Evolutionary conservation across 257 asterid genomes (phyloP), one percentile per base, ranked within the genome.

Genomic region (Solanum microdontum): DNA sequence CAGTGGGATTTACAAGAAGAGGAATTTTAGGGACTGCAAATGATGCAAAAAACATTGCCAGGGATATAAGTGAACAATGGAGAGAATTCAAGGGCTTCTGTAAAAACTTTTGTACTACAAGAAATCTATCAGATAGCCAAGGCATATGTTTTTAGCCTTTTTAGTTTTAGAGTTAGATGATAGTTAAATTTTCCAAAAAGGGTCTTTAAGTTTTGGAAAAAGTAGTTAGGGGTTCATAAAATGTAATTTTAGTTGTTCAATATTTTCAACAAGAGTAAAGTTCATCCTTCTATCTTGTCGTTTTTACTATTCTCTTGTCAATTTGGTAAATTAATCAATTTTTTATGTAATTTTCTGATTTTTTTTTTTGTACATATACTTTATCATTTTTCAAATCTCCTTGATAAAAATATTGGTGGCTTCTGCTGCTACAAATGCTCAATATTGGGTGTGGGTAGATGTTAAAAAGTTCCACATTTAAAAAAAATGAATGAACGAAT

Each of bases 1-100:
- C 93, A 55, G 99, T 93, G 3, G 99, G 99, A 85, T 95, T 97
- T 92, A 94, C 99, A 15, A 90, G 94, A 90, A 91, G 96, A 89
- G 99, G 99, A 0, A 93, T 96, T 3, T 96, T 94, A 2, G 99
- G 99, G 21, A 92, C 98, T 1, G 90, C 97, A 51, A 91, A 92
- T 1, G 99, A 96, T 34, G 98, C 99, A 33, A 80, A 89, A 8
- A 94, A 94, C 79, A 94, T 94, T 48, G 95, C 98, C 1, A 76
- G 60, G 72, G 97, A 95, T 37, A 89, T 96, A 15, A 88, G 87
- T 34, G 90, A 91, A 88, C 94, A 94, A 75, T 94, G 98, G 98
- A 92, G 89, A 68, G 58, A 32, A 80, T 80, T 8, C 9, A 84
- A 90, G 88, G 88, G 79, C 69, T 83, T 36, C 66, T 66, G 32